Evolutionary conservation across 2,329 filamentous ascomycete species (phyloP).

Genomic region (Neurospora crassa): DNA sequence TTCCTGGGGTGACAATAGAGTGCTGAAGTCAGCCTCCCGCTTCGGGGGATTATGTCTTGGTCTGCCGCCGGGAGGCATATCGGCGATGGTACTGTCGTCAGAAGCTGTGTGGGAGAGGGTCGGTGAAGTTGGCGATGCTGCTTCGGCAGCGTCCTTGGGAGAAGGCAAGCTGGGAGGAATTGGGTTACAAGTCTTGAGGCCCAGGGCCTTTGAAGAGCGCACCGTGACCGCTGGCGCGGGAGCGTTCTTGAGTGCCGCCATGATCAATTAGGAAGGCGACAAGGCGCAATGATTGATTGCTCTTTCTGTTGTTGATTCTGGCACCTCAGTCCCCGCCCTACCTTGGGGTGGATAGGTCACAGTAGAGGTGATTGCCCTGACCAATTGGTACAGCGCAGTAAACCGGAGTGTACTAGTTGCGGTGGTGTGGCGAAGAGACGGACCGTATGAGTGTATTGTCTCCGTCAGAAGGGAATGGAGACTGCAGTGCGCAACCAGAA

Average conservation of each 20-base stretch:
- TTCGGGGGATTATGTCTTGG: conserved; percentile 25
- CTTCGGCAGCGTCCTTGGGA: neutral
- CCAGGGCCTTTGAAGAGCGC: neutral
- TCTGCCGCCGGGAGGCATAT: conserved; percentile 32
- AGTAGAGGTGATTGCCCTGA: neutral
- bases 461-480: neutral
- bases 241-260: neutral
- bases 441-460: neutral
- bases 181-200: neutral
- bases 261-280: neutral
- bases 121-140: neutral
- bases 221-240: neutral
- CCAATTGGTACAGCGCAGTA: neutral
- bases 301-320: neutral
- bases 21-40: conserved; percentile 41
- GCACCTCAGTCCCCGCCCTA: neutral
- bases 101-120: neutral
- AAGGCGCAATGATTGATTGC: neutral
- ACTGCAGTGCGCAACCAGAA: neutral
- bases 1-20: conserved; percentile 37
- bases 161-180: neutral
- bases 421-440: neutral
- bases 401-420: neutral
- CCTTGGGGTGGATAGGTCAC: neutral
- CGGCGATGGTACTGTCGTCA: conserved; percentile 6